These are phyloP conservation scores for Strobilomyces echinocephalus DNA, from an alignment of 768 basidiomycete species.

Conservation along the genomic window DNA sequence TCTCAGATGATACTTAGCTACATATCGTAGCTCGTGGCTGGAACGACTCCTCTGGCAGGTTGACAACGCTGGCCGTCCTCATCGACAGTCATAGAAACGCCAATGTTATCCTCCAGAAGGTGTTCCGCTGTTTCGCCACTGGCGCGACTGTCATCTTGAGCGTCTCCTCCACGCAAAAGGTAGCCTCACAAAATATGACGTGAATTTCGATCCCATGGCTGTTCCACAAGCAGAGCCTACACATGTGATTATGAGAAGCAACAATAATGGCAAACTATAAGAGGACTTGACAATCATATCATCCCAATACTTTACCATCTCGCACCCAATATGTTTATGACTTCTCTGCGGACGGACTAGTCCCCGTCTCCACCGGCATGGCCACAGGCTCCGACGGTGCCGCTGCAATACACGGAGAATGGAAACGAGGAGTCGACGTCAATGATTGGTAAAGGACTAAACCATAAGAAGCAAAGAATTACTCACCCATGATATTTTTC, in stretches of 20 bases:
- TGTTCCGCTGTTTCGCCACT: constrained; percentile 5
- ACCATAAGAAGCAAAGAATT: constrained; percentile 2
- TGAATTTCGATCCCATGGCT: neutral
- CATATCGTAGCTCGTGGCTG: too few species aligned
- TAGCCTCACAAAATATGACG: constrained; percentile 1
- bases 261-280: neutral
- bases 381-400: constrained; percentile 20
- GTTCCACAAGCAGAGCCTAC: constrained; percentile 10
- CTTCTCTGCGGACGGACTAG: constrained; percentile 12
- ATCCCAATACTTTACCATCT: constrained; percentile 3
- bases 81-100: neutral
- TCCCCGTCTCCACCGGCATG: constrained; percentile 11
- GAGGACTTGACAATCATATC: neutral
- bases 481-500: constrained; percentile 53
- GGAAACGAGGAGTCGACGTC: neutral
- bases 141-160: neutral
- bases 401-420: constrained; percentile 7
- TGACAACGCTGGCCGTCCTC: neutral
- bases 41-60: too few species aligned
- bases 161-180: neutral
- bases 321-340: constrained; percentile 12
- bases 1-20: too few species aligned
- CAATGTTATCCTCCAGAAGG: neutral
- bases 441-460: neutral
- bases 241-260: constrained; percentile 17